Evolutionary conservation across 1,284 basidiomycete species (phyloP).

Genomic region (Athelia psychrophila): DNA sequence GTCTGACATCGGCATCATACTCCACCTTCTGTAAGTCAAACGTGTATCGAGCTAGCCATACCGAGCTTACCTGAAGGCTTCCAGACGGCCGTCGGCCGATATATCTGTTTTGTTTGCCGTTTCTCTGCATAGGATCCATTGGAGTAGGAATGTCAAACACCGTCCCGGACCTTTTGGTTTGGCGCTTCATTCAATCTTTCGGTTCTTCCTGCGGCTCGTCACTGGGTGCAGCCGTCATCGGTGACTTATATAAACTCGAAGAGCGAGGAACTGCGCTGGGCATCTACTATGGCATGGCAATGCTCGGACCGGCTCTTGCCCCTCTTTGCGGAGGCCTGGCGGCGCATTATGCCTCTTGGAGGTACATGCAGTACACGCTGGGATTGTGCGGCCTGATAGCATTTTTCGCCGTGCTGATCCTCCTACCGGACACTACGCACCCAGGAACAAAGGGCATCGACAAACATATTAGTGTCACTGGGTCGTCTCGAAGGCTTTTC

Average conservation of each 20-base stretch:
- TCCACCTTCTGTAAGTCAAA: conserved; percentile 46
- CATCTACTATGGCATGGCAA: conserved; percentile 45
- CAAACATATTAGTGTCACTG: conserved; percentile 7
- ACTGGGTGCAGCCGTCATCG: conserved; percentile 62
- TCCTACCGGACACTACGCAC: conserved; percentile 74
- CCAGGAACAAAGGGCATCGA: conserved; percentile 44
- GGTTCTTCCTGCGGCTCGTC: conserved; percentile 52
- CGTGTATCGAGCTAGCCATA: not conserved
- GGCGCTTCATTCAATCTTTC: conserved; percentile 63
- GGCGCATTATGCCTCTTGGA: conserved; percentile 65
- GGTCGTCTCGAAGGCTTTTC: conserved; percentile 21
- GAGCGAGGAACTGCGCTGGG: conserved; percentile 64
- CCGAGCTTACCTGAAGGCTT: not conserved
- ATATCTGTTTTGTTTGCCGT: conserved; percentile 49
- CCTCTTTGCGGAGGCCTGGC: conserved; percentile 32
- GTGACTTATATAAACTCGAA: conserved; percentile 61
- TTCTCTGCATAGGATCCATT: conserved; percentile 57
- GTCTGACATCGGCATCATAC: conserved; percentile 52
- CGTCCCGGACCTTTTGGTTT: conserved; percentile 52
- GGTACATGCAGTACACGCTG: conserved; percentile 56
- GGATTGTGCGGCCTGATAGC: conserved; percentile 42
- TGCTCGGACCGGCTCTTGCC: conserved; percentile 43
- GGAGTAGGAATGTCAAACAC: conserved; percentile 51
- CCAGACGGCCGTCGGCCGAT: conserved; percentile 26
- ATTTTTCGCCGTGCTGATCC: conserved; percentile 42